Base-by-base conservation (phyloP, 192 early-diverging fungal genomes). In the Lobosporangium transversale region DNA sequence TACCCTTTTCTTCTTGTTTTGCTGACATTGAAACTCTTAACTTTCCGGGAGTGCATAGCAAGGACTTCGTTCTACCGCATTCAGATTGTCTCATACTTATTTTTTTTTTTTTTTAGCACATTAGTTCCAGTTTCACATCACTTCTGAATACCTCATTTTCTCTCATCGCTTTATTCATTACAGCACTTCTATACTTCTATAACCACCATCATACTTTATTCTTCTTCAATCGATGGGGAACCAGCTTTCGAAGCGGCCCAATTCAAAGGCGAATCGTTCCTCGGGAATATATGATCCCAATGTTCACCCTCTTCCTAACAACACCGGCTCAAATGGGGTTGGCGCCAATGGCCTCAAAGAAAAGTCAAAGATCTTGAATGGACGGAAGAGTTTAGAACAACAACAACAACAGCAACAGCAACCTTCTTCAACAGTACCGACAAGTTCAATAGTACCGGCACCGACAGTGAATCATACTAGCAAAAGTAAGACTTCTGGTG, bases 241-340 rank as follows among this genome's bases (percentile, higher is more conserved):
- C 58, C 73, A 76, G 58, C 42, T 44, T 36, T 59, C 73, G 32
- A 76, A 67, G 59, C 42, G 59, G 45, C 58, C 51, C 20, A 45
- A 29, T 55, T 24, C 63, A 30, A 76, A 75, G 45, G 70, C 26
- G 11, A 44, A 66, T 50, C 73, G 73, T 15, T 36, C 20, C 53
- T 76, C 70, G 9, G 17, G 62, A 30, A 24, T 51, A 20, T 21
- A 24, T 1, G 73, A 76, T 58, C 33, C 63, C 49, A 63, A 73
- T 21, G 36, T 52, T 4, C 43, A 59, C 55, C 32, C 24, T 21
- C 15, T 10, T 14, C 37, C 37, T 40, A 10, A 7, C 37, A 40
- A 40, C 14, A 14, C 37, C 37, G 7, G 8, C 7, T 7, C 37
- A 14, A 40, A 7, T 14, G 14, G 37, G 32, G n/a, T n/a, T n/a